A percentile compares a stretch with the other conserved stretches of the same genome.
These are phyloP conservation scores for Microstroma glucosiphilum DNA, from an alignment of 1,284 basidiomycete genomes.

Conservation along the genomic window DNA sequence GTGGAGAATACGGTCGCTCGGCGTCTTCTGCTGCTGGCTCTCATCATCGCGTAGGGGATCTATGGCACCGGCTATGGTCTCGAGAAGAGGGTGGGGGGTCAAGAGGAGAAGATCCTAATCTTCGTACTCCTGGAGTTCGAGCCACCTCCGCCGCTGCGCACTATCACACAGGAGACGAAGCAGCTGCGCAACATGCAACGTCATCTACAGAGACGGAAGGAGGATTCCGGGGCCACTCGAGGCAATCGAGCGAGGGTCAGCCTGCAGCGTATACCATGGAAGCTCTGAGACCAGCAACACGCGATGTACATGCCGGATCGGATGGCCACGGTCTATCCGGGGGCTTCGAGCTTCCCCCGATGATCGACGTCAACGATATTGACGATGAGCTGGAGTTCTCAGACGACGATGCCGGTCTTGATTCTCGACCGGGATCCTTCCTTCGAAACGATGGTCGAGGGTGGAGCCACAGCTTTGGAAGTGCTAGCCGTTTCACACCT, in stretches of 20 bases:
- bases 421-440: slow-evolving; percentile 12
- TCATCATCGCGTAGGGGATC: neutral
- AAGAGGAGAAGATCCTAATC: neutral
- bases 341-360: slow-evolving; percentile 14
- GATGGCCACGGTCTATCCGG: no score
- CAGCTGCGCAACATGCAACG: neutral
- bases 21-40: neutral
- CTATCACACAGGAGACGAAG: neutral
- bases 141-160: neutral
- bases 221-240: neutral
- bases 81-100: neutral
- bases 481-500: neutral
- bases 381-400: slow-evolving; percentile 33
- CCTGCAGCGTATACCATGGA: no score
- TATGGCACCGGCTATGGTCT: neutral
- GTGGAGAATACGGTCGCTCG: neutral
- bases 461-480: slow-evolving; percentile 19
- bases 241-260: no score
- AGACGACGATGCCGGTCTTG: slow-evolving; percentile 33
- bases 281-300: no score
- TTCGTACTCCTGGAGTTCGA: neutral
- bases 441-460: slow-evolving; percentile 31
- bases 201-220: neutral
- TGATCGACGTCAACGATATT: slow-evolving; percentile 21
- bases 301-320: no score